Evolutionary conservation across 345 rosid genomes (phyloP).

Genomic region (Linum lewisii): DNA sequence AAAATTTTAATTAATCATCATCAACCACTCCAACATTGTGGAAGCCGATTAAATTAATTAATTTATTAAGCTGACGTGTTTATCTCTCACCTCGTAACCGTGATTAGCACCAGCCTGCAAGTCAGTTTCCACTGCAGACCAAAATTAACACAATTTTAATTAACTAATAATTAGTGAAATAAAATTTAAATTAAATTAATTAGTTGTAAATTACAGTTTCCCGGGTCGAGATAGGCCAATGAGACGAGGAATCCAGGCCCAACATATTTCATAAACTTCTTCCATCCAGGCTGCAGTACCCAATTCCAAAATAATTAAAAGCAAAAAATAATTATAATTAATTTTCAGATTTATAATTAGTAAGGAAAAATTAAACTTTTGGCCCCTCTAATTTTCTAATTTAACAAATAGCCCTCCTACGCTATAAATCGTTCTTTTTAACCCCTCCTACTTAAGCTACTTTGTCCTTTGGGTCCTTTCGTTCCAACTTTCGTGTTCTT

Average conservation of each 20-base stretch:
- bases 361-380: too few species aligned
- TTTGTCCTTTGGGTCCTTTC: too few species aligned
- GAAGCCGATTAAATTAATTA: neutral
- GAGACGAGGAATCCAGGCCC: constrained; percentile 64
- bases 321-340: too few species aligned
- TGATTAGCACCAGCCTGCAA: constrained; percentile 61
- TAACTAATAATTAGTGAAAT: neutral
- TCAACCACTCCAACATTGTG: neutral
- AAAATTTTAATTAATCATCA: neutral
- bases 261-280: constrained; percentile 35
- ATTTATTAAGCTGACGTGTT: neutral
- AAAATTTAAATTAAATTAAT: neutral
- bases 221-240: constrained; percentile 59
- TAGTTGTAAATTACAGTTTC: constrained; percentile 30
- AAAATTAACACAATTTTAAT: neutral
- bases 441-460: too few species aligned
- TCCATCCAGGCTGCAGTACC: constrained; percentile 42
- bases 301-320: too few species aligned
- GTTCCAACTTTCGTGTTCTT: too few species aligned
- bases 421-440: too few species aligned
- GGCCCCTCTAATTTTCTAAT: too few species aligned
- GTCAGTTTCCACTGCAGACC: constrained; percentile 55
- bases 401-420: too few species aligned
- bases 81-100: constrained; percentile 35
- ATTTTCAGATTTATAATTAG: too few species aligned